Base-by-base conservation (phyloP, 192 early-diverging fungal species). In the Umbelopsis sp. region DNA sequence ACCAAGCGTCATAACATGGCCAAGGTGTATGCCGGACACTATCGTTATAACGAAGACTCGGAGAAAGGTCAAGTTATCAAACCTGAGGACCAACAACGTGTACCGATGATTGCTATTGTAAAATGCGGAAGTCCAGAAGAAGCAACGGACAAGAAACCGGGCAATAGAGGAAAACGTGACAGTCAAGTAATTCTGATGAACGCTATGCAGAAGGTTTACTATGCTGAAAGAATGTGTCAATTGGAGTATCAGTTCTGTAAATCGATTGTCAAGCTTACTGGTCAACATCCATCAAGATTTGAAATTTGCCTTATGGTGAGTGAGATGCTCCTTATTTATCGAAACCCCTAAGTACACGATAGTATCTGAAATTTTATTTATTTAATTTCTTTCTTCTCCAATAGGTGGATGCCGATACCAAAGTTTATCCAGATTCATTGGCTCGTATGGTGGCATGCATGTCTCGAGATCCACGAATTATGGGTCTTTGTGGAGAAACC, bases 401-500 rank as follows among this genome's bases (percentile, higher is more conserved):
- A 75, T 71, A 88, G 86, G 91, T 93, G 44, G 93, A 94, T 74
- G 93, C 93, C 16, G 93, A 94, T 75, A 97, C 94, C 34, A 86
- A 89, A 59, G 91, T 96, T 20, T 87, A 90, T 31, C 85, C 86
- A 10, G 89, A 93, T 77, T 90, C 92, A 32, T 74, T 97, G 67
- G 83, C 81, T 14, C 84, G 91, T 52, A 93, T 98, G 88, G 89
- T 97, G 71, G 88, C 89, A 54, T 91, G 89, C 56, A 94, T 99
- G 92, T 85, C 89, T 56, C 90, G 92, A 69, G 96, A 99, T 83
- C 83, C 82, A 44, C 76, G 81, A n/a, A 92, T 99, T 72, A 95
- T 97, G 91, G 97, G 97, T 8, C 82, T 97, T 36, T 97, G 97
- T 82, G 97, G 97, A 62, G 97, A 99, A 80, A 97, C 97, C 26